phyloP scores from a whole-genome alignment of 345 rosid species.

The Bruguiera sexangula region DNA sequence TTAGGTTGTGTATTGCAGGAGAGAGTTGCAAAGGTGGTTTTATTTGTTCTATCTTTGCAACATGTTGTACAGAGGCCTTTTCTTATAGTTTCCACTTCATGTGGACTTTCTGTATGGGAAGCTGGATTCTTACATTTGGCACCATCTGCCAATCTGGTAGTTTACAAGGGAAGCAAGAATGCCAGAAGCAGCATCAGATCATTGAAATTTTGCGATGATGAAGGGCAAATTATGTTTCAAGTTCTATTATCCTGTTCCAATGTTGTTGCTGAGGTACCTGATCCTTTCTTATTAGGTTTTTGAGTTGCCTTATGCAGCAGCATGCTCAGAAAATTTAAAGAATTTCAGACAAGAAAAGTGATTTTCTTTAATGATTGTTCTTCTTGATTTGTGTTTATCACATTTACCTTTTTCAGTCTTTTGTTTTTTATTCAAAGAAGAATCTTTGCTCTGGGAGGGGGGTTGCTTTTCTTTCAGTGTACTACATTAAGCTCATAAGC shows the following conservation, averaged over 20 bases:
- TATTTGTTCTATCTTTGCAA: conserved; percentile 8
- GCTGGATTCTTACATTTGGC: conserved; percentile 8
- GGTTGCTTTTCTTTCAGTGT: too few relatives aligned
- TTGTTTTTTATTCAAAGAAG: too few relatives aligned
- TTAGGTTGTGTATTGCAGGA: conserved; percentile 3
- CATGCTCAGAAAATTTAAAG: too few relatives aligned
- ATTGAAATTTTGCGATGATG: neutral
- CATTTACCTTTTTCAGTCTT: too few relatives aligned
- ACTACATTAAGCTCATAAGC: too few relatives aligned
- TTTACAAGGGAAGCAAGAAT: conserved; percentile 8
- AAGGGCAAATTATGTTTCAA: conserved; percentile 5
- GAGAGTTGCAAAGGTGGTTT: conserved; percentile 10
- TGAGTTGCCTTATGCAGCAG: neutral
- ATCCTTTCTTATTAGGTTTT: neutral
- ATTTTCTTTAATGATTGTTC: too few relatives aligned
- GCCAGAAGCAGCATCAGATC: conserved; percentile 7
- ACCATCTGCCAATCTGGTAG: conserved; percentile 5
- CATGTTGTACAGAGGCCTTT: conserved; percentile 3
- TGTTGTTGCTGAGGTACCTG: conserved; percentile 7
- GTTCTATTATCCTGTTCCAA: neutral
- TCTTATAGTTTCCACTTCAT: neutral
- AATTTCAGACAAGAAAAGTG: too few relatives aligned
- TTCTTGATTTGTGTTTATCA: too few relatives aligned
- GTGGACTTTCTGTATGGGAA: conserved; percentile 6
- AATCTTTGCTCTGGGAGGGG: too few relatives aligned